Conservation (phyloP, 306 rosid species). For the Abrus precatorius region DNA sequence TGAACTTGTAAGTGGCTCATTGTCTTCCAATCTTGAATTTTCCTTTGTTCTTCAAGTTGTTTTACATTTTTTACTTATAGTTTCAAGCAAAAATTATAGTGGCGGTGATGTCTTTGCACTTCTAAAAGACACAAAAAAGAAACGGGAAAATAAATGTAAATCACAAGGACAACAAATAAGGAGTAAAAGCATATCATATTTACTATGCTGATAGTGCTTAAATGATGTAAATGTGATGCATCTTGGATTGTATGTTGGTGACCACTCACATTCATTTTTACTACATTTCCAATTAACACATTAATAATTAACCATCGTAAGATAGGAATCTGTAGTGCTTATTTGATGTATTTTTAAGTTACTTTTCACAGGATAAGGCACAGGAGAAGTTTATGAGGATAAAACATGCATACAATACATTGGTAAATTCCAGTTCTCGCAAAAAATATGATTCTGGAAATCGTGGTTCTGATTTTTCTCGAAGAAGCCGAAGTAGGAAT, state of each 20-base stretch:
- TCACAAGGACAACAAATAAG: neutral
- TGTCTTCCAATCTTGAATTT: slow-evolving; percentile 34
- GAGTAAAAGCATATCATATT: slow-evolving; percentile 3
- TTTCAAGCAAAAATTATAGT: neutral
- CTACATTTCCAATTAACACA: slow-evolving; percentile 20
- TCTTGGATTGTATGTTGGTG: slow-evolving; percentile 27
- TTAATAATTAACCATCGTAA: neutral
- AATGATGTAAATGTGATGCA: slow-evolving; percentile 4
- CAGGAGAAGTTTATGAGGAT: slow-evolving; percentile 93
- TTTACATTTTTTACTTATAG: slow-evolving; percentile 31
- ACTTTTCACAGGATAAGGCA: slow-evolving; percentile 73
- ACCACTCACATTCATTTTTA: slow-evolving; percentile 16
- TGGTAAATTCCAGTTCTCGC: slow-evolving; percentile 81
- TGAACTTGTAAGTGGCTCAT: slow-evolving; percentile 2
- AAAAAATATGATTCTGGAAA: slow-evolving; percentile 71
- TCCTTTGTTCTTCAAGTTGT: slow-evolving; percentile 11
- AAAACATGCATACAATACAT: slow-evolving; percentile 90
- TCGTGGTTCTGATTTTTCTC: slow-evolving; percentile 67
- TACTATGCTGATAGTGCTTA: slow-evolving; percentile 28
- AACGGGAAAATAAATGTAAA: slow-evolving; percentile 24
- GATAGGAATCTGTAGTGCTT: slow-evolving; percentile 26
- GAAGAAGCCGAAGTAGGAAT: slow-evolving; percentile 62
- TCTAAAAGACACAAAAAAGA: neutral
- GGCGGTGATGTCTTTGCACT: slow-evolving; percentile 10
- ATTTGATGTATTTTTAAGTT: slow-evolving; percentile 31